Evolutionary conservation across 441 rosid genomes (phyloP), one percentile per base, ranked within the genome.

Genomic region (Pelargonium citronellum): DNA sequence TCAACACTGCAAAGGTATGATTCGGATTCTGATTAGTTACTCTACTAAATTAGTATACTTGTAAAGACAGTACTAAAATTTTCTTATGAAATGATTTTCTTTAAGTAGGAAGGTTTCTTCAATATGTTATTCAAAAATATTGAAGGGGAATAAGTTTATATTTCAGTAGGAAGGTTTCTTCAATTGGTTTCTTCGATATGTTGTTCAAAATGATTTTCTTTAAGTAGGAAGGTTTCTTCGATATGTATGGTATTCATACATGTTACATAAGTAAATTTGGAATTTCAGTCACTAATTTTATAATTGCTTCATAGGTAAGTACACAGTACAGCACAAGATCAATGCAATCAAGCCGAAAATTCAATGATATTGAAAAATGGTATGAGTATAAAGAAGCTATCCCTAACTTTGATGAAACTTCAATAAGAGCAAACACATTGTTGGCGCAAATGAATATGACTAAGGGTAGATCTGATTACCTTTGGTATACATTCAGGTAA

Each of bases 401-500:
- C 39, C 87, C 87, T 2, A 76, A 71, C n/a, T 85, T 79, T 74
- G 73, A 61, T 57, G 80, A 76, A 17, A 79, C 87, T 15, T 43
- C 80, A 1, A 53, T 85, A 27, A 79, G 69, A 81, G 84, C 92
- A 69, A 68, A 80, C 27, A 69, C 57, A 6, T 72, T 91, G 72
- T 79, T 89, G 55, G 97, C 88, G 73, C 96, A 92, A 53, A 82
- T 82, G 85, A 84, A 73, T 49, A 75, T 84, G 24, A 87, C 92
- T 49, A 87, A 89, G 79, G 96, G 87, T 79, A 49, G 74, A 74
- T 84, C 96, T 4, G 97, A 92, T 76, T 89, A 92, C 74, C 89
- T 92, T 67, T 92, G 98, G 98, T 87, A 91, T 76, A 83, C 83
- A 68, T 78, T 80, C 61, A 80, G 91, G 97, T 92, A 86, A 80